Base-by-base conservation (phyloP, 169 alveolate species). In the Plasmodium sp. region DNA sequence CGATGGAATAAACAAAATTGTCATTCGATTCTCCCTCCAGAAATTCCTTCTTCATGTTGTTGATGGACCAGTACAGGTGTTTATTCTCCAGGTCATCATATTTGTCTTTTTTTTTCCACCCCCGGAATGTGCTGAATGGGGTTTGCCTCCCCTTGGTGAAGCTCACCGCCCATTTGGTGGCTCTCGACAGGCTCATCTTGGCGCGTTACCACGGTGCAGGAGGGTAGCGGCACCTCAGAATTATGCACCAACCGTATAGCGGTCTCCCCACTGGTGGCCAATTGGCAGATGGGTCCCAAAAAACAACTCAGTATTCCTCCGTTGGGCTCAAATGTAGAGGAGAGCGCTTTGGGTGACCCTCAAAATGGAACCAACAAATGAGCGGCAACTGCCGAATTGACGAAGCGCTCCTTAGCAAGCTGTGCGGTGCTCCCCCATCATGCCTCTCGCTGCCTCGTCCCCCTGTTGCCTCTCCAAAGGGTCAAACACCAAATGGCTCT, bases 41-140 rank as follows among this genome's bases (percentile, higher is more conserved):
- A 77, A 77, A 75, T 54, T 86, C 93, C 51, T 77, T 86, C 36
- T 86, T 86, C 86, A 86, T 51, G 45, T 86, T 86, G 71, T 86
- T 86, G 43, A 86, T 79, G 22, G 82, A 86, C 93, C 93, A 86
- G 43, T 86, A 86, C 9, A 86, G 72, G 81, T 86, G 93, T 58
- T 86, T 86, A 75, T 51, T 86, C 45, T 86, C 93, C 22, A 86
- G 71, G 81, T 86, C 93, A 36, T 86, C 93, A 75, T 86, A 86
- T 54, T 77, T 74, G 71, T 86, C 93, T 34, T 86, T 86, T 86
- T 34, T 45, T 33, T 39, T 86, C 33, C 93, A 51, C 14, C 85
- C 75, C 36, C 75, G 54, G 72, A 75, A 75, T 48, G 86, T 86
- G 56, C 93, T 77, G 48, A 86, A 56, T 75, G 33, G 48, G 71